A percentile compares a stretch with the other conserved stretches of the same genome.
phyloP scores from a whole-genome alignment of 2,329 filamentous ascomycete species.

The Talaromyces amestolkiae region DNA sequence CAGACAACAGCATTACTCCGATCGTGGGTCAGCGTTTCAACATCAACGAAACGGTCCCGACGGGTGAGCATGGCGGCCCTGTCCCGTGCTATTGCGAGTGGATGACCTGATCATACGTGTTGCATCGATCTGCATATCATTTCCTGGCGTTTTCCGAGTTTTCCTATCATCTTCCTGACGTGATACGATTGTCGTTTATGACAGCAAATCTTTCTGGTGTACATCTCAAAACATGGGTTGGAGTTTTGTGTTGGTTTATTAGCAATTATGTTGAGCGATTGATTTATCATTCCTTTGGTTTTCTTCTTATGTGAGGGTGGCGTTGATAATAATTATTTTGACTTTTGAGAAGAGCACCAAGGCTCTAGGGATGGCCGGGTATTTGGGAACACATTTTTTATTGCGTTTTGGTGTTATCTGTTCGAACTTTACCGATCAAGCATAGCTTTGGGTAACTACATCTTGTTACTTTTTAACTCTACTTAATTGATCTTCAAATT shows the following conservation, averaged over 20 bases:
- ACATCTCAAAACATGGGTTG: constrained; percentile 1
- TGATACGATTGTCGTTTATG: constrained; percentile 5
- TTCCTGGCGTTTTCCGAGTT: neutral
- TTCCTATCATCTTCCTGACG: constrained; percentile 5
- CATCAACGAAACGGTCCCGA: constrained; percentile 33
- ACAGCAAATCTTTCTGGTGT: neutral
- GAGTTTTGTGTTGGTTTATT: constrained; percentile 6
- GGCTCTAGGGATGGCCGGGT: neutral
- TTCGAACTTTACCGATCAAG: neutral
- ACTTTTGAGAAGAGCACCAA: neutral
- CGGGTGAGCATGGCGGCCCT: constrained; percentile 15
- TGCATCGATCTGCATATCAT: constrained; percentile 3
- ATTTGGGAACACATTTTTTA: constrained; percentile 6
- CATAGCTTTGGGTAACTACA: neutral
- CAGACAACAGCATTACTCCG: constrained; percentile 46
- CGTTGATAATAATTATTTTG: neutral
- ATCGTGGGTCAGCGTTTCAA: constrained; percentile 30
- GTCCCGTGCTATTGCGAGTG: constrained; percentile 19
- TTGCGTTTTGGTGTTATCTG: neutral
- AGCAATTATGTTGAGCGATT: neutral
- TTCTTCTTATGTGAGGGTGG: neutral
- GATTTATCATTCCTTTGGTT: neutral
- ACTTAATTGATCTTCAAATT: neutral
- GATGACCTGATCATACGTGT: constrained; percentile 6
- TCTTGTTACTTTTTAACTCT: neutral